These are phyloP conservation scores for Fomes fomentarius DNA, from an alignment of 1,284 basidiomycete genomes.

Conservation along the genomic window DNA sequence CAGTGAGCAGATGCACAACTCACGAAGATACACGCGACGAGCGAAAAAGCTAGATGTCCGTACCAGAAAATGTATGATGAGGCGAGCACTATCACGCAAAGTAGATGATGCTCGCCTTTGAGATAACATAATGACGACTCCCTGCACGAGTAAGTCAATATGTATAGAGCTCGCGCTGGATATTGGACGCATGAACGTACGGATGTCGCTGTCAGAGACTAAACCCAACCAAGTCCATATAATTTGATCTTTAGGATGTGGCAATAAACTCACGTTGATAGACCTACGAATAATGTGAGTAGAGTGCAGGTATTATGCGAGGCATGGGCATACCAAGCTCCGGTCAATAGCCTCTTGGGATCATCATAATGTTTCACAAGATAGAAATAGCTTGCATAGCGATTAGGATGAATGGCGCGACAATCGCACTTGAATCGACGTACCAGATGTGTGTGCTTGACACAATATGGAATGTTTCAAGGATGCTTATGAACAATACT, in stretches of 20 bases:
- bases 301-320: not conserved
- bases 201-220: not conserved
- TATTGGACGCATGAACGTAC: not conserved
- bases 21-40: conserved; percentile 8
- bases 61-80: not conserved
- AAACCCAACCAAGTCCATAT: no score
- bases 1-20: no score
- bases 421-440: no score
- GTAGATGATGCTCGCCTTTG: no score
- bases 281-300: not conserved
- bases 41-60: conserved; percentile 9
- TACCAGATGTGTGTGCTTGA: conserved; percentile 9
- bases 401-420: not conserved
- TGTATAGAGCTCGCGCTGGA: no score
- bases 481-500: no score
- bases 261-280: not conserved
- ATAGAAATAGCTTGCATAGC: conserved; percentile 3
- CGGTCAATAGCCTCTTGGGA: not conserved
- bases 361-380: not conserved
- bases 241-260: not conserved
- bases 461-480: conserved; percentile 8
- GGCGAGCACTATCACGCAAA: no score
- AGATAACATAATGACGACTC: not conserved
- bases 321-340: not conserved
- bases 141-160: no score